Percentiles rank a stretch among this genome's conserved stretches.
These are phyloP conservation scores for Ophiosphaerella korrae DNA, from an alignment of 2,329 filamentous ascomycete genomes.

Conservation along the genomic window DNA sequence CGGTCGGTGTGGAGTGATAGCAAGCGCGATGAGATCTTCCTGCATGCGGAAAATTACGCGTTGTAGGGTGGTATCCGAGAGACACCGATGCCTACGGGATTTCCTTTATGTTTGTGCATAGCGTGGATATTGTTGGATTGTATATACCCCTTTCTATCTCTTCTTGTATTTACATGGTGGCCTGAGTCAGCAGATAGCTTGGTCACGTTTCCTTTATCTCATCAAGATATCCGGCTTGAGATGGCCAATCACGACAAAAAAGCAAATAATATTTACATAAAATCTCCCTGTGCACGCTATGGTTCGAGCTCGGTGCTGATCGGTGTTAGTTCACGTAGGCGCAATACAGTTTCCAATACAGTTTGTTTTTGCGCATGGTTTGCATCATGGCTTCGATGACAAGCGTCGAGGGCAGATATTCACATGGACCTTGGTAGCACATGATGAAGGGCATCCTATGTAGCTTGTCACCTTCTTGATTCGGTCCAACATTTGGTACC, in stretches of 20 bases:
- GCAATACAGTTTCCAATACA: neutral
- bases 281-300: neutral
- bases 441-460: constrained; percentile 13
- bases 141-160: constrained; percentile 23
- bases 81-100: constrained; percentile 3
- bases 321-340: too few relatives aligned
- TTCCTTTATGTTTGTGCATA: constrained; percentile 32
- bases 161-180: constrained; percentile 18
- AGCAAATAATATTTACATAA: neutral
- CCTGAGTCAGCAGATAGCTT: neutral
- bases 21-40: constrained; percentile 83
- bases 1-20: constrained; percentile 80
- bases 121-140: constrained; percentile 23
- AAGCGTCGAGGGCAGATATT: neutral
- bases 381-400: constrained; percentile 7
- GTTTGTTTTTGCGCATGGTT: neutral
- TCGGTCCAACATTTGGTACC: constrained; percentile 13
- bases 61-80: constrained; percentile 57
- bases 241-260: constrained; percentile 4
- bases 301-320: too few relatives aligned
- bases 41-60: constrained; percentile 95
- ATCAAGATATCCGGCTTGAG: constrained; percentile 13
- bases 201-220: constrained; percentile 6
- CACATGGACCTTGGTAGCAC: constrained; percentile 14
- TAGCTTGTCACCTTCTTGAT: constrained; percentile 40